phyloP scores from a whole-genome alignment of 768 basidiomycete species.

The Pisolithus tinctorius region DNA sequence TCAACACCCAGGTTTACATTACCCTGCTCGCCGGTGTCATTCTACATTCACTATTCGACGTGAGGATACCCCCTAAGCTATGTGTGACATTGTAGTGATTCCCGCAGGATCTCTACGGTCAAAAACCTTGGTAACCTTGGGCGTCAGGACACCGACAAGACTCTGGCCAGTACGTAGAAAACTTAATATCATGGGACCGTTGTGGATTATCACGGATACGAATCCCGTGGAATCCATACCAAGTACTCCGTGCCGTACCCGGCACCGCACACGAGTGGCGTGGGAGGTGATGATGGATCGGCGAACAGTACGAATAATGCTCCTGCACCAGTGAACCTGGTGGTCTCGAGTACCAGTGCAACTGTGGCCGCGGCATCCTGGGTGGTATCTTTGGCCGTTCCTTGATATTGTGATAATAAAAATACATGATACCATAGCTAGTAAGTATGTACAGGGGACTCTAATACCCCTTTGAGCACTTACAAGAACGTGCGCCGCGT shows the following conservation, averaged over 20 bases:
- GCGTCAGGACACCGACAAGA: slow-evolving; percentile 48
- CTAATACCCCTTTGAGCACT: too few relatives aligned
- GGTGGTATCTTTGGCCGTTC: not conserved
- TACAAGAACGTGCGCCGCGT: too few relatives aligned
- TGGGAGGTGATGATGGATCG: slow-evolving; percentile 37
- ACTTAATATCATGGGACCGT: slow-evolving; percentile 10
- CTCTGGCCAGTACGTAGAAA: slow-evolving; percentile 8
- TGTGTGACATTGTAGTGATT: not conserved
- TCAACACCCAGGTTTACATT: slow-evolving; percentile 42
- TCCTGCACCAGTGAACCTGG: slow-evolving; percentile 37
- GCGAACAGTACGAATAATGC: slow-evolving; percentile 26
- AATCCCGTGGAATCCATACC: slow-evolving; percentile 35
- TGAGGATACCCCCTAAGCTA: slow-evolving; percentile 6
- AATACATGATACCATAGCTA: too few relatives aligned
- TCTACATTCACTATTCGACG: slow-evolving; percentile 56
- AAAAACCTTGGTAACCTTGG: slow-evolving; percentile 53
- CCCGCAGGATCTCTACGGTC: slow-evolving; percentile 40
- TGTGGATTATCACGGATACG: slow-evolving; percentile 35
- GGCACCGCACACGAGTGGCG: slow-evolving; percentile 34
- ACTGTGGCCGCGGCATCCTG: slow-evolving; percentile 14
- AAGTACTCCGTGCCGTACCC: slow-evolving; percentile 35
- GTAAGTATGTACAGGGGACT: too few relatives aligned
- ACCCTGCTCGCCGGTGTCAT: slow-evolving; percentile 41
- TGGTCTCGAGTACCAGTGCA: slow-evolving; percentile 11
- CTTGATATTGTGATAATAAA: too few relatives aligned